A percentile compares a stretch with the other conserved stretches of the same genome.
Evolutionary conservation across 495 filamentous ascomycete species (phyloP).

Genomic region (Cercophora newfieldiana): DNA sequence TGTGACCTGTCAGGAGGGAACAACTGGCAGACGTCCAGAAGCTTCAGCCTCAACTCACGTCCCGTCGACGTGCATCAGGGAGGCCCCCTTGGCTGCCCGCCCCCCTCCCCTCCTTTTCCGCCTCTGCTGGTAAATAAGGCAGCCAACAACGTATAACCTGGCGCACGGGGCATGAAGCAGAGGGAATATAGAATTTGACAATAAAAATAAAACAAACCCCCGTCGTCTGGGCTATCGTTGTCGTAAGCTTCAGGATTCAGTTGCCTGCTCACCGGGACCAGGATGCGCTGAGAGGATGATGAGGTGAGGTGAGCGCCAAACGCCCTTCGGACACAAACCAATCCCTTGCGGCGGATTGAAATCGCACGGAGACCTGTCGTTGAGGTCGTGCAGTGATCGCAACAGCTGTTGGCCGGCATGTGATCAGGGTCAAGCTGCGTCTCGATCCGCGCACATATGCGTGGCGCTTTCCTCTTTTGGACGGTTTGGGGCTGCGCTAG

Average conservation of each 20-base stretch:
- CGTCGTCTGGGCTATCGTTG: not conserved
- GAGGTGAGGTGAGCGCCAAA: not conserved
- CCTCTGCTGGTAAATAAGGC: too few species aligned
- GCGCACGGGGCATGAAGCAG: not conserved
- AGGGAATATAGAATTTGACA: not conserved
- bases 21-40: not conserved
- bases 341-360: not conserved
- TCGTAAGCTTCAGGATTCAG: not conserved
- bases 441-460: not conserved
- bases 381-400: not conserved
- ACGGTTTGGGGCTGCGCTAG: not conserved
- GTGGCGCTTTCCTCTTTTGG: constrained; percentile 5
- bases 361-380: not conserved
- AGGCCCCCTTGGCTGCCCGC: not conserved
- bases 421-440: not conserved
- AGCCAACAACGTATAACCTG: not conserved
- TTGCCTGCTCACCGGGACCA: not conserved
- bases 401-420: not conserved
- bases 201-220: not conserved
- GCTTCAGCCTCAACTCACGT: constrained; percentile 9
- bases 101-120: too few species aligned
- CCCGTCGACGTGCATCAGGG: not conserved
- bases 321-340: not conserved
- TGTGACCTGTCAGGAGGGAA: constrained; percentile 3
- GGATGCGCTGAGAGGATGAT: not conserved